Conservation (phyloP, 495 filamentous ascomycete species). For the Aspergillus biplanus region DNA sequence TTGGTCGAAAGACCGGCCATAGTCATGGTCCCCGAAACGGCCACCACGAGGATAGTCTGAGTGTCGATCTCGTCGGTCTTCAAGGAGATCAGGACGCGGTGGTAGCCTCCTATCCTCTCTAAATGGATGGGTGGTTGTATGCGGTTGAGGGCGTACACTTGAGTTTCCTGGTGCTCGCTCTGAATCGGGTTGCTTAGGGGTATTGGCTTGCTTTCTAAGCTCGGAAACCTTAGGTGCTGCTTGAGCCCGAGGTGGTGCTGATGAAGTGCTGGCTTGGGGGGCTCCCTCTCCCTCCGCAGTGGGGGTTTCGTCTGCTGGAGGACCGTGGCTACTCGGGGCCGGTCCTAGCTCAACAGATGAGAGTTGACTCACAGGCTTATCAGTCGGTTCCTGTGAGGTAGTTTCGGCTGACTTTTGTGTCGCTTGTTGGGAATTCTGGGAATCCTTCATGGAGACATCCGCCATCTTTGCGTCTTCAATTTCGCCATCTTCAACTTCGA, state of each 20-base stretch:
- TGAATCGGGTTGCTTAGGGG: constrained; percentile 42
- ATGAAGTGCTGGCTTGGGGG: constrained; percentile 19
- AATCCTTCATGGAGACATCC: constrained; percentile 31
- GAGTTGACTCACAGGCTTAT: constrained; percentile 20
- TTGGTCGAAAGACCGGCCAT: constrained; percentile 38
- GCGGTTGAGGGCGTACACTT: constrained; percentile 35
- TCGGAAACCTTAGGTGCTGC: constrained; percentile 29
- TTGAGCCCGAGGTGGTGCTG: constrained; percentile 31
- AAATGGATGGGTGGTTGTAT: constrained; percentile 34
- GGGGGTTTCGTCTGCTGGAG: constrained; percentile 22
- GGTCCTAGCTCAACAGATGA: constrained; percentile 11
- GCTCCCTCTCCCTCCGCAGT: constrained; percentile 18
- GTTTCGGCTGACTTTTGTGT: constrained; percentile 19
- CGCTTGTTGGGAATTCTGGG: constrained; percentile 17
- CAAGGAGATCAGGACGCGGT: constrained; percentile 43
- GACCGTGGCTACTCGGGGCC: constrained; percentile 23
- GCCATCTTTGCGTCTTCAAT: constrained; percentile 68
- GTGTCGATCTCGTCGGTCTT: constrained; percentile 44
- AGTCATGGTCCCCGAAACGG: constrained; percentile 44
- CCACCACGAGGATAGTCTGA: constrained; percentile 41
- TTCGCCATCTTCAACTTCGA: constrained; percentile 79
- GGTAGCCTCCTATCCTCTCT: constrained; percentile 39
- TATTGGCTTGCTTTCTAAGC: constrained; percentile 33
- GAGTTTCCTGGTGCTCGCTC: constrained; percentile 31
- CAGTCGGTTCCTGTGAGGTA: constrained; percentile 13